Evolutionary conservation across 2,329 filamentous ascomycete species (phyloP).

Genomic region (Fusarium falciforme): DNA sequence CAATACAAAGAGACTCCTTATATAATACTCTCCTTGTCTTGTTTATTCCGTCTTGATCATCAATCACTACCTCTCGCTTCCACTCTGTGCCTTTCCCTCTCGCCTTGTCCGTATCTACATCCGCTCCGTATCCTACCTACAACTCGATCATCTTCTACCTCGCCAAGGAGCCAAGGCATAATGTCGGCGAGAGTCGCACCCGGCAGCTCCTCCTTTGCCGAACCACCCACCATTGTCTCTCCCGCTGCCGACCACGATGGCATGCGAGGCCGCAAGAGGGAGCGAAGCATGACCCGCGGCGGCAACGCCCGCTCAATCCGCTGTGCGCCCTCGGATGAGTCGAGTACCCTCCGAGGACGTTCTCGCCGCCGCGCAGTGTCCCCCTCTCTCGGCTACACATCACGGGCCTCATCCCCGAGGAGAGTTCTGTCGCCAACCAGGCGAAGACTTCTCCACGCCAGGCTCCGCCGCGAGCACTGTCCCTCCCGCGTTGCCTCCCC

Average conservation of each 20-base stretch:
- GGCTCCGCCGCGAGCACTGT: slow-evolving; percentile 58
- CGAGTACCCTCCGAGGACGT: slow-evolving; percentile 56
- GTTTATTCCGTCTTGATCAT: background rate
- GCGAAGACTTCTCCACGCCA: slow-evolving; percentile 54
- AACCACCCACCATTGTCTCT: slow-evolving; percentile 37
- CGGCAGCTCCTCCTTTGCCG: slow-evolving; percentile 35
- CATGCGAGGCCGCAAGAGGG: slow-evolving; percentile 54
- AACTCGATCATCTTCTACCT: background rate
- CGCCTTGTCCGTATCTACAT: background rate
- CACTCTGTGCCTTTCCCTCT: background rate
- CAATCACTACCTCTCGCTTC: background rate
- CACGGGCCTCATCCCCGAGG: slow-evolving; percentile 50
- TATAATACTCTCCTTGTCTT: background rate
- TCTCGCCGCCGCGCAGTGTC: slow-evolving; percentile 55
- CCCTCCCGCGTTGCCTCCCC: slow-evolving; percentile 54
- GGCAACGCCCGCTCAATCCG: slow-evolving; percentile 47
- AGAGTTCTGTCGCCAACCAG: slow-evolving; percentile 54
- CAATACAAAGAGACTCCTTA: slow-evolving; percentile 2
- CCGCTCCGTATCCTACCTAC: background rate
- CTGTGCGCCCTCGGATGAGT: slow-evolving; percentile 50
- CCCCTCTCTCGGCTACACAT: slow-evolving; percentile 45
- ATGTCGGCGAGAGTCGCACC: slow-evolving; percentile 42
- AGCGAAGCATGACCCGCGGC: slow-evolving; percentile 52
- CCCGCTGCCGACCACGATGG: slow-evolving; percentile 44
- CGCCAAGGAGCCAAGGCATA: slow-evolving; percentile 17